phyloP scores from a whole-genome alignment of 2,329 filamentous ascomycete genomes.

The Apiospora koreana region DNA sequence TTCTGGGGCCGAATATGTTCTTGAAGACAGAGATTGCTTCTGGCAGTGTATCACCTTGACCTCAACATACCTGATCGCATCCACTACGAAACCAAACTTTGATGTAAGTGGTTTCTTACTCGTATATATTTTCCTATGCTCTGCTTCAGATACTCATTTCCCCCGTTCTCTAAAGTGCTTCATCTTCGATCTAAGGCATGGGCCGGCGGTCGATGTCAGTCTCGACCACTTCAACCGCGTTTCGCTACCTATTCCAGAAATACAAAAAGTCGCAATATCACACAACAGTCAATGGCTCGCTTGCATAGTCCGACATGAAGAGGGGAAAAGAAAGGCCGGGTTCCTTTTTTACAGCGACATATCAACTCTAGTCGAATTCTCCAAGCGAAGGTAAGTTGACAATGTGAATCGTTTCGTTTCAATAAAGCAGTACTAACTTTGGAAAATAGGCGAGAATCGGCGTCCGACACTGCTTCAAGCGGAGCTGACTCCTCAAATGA shows the following conservation, averaged over 20 bases:
- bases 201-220: neutral
- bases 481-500: neutral
- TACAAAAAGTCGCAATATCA: conserved; percentile 2
- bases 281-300: neutral
- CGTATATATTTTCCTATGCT: neutral
- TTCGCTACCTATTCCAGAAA: neutral
- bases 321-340: neutral
- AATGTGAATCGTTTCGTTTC: too few relatives aligned
- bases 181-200: neutral
- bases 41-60: conserved; percentile 3
- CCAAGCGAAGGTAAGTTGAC: neutral
- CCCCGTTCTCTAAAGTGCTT: neutral
- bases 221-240: neutral
- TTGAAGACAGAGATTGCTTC: neutral
- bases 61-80: neutral
- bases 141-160: neutral
- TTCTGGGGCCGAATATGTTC: neutral
- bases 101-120: neutral
- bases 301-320: neutral
- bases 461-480: neutral
- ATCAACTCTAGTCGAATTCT: neutral
- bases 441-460: neutral
- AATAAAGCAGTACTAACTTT: neutral
- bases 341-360: neutral
- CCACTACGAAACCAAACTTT: conserved; percentile 2